phyloP scores from a whole-genome alignment of 2,329 filamentous ascomycete species.

The Trichophyton equinum region DNA sequence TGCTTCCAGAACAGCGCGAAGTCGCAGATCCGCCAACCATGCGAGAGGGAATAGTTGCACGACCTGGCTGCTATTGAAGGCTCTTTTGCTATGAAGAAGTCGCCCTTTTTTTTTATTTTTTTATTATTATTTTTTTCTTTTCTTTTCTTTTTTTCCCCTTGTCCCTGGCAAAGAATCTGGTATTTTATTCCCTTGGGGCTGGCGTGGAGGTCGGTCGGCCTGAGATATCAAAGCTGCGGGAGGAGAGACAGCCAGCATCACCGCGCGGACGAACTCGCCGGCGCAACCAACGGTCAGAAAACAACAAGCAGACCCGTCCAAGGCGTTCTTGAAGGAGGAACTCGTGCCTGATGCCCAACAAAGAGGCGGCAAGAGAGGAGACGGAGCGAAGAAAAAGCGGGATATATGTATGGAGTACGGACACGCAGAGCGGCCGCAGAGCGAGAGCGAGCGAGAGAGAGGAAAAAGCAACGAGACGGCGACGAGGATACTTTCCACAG shows the following conservation, averaged over 20 bases:
- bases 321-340: not conserved
- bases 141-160: not conserved
- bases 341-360: not conserved
- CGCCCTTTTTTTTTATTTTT: not conserved
- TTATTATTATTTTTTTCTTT: not conserved
- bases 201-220: not conserved
- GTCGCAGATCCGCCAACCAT: constrained; percentile 4
- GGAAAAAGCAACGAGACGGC: not conserved
- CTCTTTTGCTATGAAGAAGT: not conserved
- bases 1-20: constrained; percentile 2
- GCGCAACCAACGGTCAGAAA: not conserved
- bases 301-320: not conserved
- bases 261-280: not conserved
- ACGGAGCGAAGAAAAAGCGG: not conserved
- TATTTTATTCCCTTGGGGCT: not conserved
- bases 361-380: not conserved
- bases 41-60: not conserved
- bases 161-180: not conserved
- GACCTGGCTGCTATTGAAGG: not conserved
- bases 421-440: too few relatives aligned
- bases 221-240: too few relatives aligned
- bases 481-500: too few relatives aligned
- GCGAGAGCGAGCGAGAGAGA: not conserved
- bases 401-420: not conserved
- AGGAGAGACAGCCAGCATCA: not conserved